Evolutionary conservation across 192 early-diverging fungal genomes (phyloP), one percentile per base, ranked within the genome.

Genomic region (Anaeromyces robustus): DNA sequence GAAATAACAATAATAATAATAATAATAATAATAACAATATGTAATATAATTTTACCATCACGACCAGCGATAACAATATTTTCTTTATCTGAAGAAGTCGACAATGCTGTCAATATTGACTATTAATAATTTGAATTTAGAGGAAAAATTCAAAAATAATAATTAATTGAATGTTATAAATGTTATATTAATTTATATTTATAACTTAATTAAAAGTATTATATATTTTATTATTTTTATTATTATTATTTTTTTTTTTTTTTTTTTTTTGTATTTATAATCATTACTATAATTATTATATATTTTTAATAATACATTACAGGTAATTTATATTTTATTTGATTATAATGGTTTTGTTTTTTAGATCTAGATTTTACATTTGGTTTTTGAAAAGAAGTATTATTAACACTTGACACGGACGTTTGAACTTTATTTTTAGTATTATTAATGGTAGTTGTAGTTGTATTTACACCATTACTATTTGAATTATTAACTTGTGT

Each of bases 11-110:
- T 7, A 34, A 7, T 34, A 34, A 34, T 3, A 12, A 34, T 34
- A 80, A 39, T 39, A n/a, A n/a, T n/a, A n/a, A n/a, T n/a, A n/a
- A n/a, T n/a, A n/a, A n/a, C n/a, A n/a, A n/a, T n/a, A n/a, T n/a
- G 41, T 41, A 26, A 39, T 34, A 34, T 30, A 29, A 18, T 29
- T 68, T 78, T 86, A 92, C 93, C 90, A 84, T 94, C 92, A 78
- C 91, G 87, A 31, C 93, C 94, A 9, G 89, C 93, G 29, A 95
- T 87, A 2, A 88, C 91, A 13, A 89, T 91, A 78, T 81, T 82
- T 28, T 87, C 87, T 78, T 84, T 84, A 81, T 93, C 93, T 4
- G 92, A 91, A 4, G 90, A 90, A 14, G 88, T 85, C 6, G 88
- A 84, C 12, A 95, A 82, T 12, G 93, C 92, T 80, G 31, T 81